Percentiles rank a stretch among this genome's conserved stretches.
phyloP scores from a whole-genome alignment of 345 rosid species.

The Eucalyptus microcorys region DNA sequence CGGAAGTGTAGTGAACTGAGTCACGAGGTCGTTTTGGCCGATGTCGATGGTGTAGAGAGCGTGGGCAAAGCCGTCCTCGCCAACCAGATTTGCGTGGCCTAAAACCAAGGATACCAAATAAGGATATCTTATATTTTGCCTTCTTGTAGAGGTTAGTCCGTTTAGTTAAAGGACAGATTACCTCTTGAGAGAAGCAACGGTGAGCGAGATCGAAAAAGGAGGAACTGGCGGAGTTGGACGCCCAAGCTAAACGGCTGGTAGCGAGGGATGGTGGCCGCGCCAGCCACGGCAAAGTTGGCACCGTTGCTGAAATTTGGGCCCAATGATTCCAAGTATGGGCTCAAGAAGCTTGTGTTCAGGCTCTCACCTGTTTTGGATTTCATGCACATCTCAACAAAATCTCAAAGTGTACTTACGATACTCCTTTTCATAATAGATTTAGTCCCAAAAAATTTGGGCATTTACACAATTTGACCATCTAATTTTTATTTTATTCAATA shows the following conservation, averaged over 20 bases:
- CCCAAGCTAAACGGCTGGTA: slow-evolving; percentile 17
- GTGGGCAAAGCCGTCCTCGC: slow-evolving; percentile 22
- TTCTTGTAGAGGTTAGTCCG: background rate
- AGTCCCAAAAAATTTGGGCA: background rate
- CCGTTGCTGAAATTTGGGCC: slow-evolving; percentile 20
- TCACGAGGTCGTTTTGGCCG: slow-evolving; percentile 60
- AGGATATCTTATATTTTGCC: no score
- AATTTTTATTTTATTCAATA: background rate
- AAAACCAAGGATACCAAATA: background rate
- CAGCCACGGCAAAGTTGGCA: slow-evolving; percentile 20
- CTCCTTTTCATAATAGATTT: background rate
- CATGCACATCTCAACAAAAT: background rate
- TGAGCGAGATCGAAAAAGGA: slow-evolving; percentile 21
- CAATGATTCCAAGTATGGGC: slow-evolving; percentile 20
- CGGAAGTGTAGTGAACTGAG: slow-evolving; percentile 12
- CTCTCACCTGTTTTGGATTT: slow-evolving; percentile 15
- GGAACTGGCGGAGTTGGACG: slow-evolving; percentile 29
- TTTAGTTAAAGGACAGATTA: background rate
- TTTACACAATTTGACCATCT: background rate
- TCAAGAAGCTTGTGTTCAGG: slow-evolving; percentile 8
- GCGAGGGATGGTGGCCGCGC: slow-evolving; percentile 17
- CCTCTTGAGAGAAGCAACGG: slow-evolving; percentile 14
- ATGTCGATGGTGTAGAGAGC: slow-evolving; percentile 52
- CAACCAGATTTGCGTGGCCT: slow-evolving; percentile 9
- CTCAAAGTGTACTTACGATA: no score